Percentiles rank a stretch among this genome's conserved stretches.
Conservation (phyloP, 306 rosid species). For the Elaeagnus macrophylla region DNA sequence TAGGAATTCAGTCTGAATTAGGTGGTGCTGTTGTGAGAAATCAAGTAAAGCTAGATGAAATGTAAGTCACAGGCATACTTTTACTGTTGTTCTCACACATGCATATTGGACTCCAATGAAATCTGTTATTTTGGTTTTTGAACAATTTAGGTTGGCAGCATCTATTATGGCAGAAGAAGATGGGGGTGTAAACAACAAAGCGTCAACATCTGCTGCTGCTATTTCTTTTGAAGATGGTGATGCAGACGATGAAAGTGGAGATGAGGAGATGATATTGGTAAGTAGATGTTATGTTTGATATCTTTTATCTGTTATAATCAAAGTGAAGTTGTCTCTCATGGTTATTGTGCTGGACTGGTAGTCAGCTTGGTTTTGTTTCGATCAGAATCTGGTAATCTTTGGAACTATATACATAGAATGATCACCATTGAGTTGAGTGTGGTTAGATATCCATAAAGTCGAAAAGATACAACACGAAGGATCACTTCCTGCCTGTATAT, state of each 20-base stretch:
- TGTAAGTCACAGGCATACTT: no score
- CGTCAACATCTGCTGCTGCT: constrained; percentile 5
- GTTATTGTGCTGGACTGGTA: not conserved
- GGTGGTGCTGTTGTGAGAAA: no score
- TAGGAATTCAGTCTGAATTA: no score
- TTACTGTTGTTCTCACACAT: no score
- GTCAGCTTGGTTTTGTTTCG: not conserved
- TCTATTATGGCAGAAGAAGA: constrained; percentile 30
- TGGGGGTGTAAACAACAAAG: constrained; percentile 12
- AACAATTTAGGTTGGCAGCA: constrained; percentile 40
- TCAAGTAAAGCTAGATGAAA: no score
- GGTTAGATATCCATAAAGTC: not conserved
- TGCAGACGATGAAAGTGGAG: constrained; percentile 17
- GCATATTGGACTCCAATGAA: no score
- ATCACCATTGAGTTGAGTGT: not conserved
- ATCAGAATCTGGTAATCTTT: constrained; percentile 1
- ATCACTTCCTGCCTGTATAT: constrained; percentile 3
- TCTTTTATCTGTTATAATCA: constrained; percentile 10
- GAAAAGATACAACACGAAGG: not conserved
- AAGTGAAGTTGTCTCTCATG: not conserved
- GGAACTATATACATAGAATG: not conserved
- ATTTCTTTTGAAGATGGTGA: constrained; percentile 15
- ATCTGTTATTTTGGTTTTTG: no score
- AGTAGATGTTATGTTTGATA: constrained; percentile 39
- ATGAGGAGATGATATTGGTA: constrained; percentile 29